These are phyloP conservation scores for Eutrema japonicum DNA, from an alignment of 345 rosid species.

Conservation along the genomic window DNA sequence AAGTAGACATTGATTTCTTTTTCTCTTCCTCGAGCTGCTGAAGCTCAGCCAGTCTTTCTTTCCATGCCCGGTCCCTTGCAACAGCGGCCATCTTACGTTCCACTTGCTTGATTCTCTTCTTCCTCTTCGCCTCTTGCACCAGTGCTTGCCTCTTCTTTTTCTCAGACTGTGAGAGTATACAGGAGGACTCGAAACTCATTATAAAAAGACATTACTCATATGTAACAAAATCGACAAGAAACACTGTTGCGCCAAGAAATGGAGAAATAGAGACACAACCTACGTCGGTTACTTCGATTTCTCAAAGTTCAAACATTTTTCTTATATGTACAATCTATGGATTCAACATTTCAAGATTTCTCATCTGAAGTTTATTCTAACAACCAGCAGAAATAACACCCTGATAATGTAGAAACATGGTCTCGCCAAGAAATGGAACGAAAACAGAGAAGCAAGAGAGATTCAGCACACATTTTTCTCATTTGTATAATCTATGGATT, in stretches of 20 bases:
- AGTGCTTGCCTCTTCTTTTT: constrained; percentile 86
- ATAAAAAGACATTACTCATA: background rate
- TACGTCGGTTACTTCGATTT: background rate
- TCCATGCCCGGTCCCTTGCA: constrained; percentile 93
- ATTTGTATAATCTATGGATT: constrained; percentile 13
- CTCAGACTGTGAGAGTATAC: constrained; percentile 64
- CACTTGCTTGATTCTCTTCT: constrained; percentile 61
- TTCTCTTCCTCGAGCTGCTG: constrained; percentile 79
- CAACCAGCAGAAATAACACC: constrained; percentile 5
- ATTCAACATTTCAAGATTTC: constrained; percentile 10
- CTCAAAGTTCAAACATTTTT: background rate
- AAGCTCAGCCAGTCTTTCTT: constrained; percentile 71
- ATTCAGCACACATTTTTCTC: background rate
- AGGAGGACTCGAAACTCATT: background rate
- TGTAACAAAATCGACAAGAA: background rate
- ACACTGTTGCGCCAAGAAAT: background rate
- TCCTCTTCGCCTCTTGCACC: constrained; percentile 80
- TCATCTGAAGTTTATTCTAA: constrained; percentile 9
- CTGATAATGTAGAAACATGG: background rate
- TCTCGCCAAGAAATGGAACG: constrained; percentile 6
- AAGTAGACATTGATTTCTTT: constrained; percentile 58
- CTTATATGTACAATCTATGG: constrained; percentile 1
- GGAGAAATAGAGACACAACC: background rate
- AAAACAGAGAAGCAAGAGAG: constrained; percentile 23
- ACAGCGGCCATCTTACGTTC: constrained; percentile 88